phyloP scores from a whole-genome alignment of 768 basidiomycete species.

The Scleroderma citrinum region DNA sequence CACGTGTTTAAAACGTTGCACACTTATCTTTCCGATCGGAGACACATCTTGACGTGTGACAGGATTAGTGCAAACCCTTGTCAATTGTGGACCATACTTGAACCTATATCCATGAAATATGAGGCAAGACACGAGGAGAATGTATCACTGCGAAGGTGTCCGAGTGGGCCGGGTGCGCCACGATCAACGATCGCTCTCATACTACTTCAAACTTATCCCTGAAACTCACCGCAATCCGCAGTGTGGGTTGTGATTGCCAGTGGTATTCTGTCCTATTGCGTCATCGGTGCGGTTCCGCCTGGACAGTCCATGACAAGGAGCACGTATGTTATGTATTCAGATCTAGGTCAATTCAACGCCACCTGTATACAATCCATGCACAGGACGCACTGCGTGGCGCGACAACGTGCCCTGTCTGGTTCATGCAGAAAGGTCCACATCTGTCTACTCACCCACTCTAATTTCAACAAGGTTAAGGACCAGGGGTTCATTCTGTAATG shows the following conservation, averaged over 20 bases:
- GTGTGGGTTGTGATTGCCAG: neutral
- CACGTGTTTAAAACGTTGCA: constrained; percentile 9
- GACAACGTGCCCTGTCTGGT: neutral
- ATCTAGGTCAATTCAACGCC: neutral
- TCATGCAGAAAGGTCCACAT: neutral
- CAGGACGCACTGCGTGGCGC: neutral
- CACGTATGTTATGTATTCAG: neutral
- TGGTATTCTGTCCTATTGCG: neutral
- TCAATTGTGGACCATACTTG: too few species aligned
- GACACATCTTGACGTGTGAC: neutral
- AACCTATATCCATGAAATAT: neutral
- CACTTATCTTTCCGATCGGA: neutral
- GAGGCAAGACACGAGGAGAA: neutral
- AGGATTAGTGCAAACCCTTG: neutral
- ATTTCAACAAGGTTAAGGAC: neutral
- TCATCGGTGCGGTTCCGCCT: neutral
- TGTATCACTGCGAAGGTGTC: neutral
- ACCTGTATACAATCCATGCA: neutral
- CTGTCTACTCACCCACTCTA: neutral
- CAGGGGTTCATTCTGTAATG: neutral
- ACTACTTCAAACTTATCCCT: neutral
- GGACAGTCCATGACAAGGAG: neutral
- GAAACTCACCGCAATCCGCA: neutral
- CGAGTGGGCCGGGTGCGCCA: neutral
- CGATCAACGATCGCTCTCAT: neutral